Conservation (phyloP, 345 rosid species). For the Microcos paniculata region DNA sequence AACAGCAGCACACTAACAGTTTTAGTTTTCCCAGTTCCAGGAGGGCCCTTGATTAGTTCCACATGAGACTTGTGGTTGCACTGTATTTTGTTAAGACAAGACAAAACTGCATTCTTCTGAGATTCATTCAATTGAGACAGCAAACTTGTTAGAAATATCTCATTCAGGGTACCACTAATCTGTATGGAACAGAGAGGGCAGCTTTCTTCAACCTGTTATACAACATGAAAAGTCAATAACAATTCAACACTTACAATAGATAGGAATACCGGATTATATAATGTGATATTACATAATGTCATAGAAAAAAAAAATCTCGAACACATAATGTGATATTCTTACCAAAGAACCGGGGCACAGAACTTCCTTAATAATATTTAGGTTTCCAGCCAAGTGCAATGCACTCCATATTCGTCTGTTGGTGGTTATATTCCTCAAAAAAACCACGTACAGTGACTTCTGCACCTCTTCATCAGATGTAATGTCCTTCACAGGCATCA, state of each 20-base stretch:
- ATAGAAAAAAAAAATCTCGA: no score
- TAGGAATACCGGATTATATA: no score
- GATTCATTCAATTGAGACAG: conserved; percentile 28
- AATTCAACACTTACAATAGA: no score
- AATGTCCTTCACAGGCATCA: conserved; percentile 6
- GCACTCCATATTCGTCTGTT: conserved; percentile 37
- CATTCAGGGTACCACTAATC: not conserved
- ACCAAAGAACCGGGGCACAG: no score
- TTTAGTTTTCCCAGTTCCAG: conserved; percentile 60
- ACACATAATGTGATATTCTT: no score
- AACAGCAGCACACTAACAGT: conserved; percentile 29
- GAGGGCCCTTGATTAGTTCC: conserved; percentile 52
- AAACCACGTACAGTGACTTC: conserved; percentile 28
- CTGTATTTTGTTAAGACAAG: conserved; percentile 24
- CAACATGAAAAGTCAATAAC: not conserved
- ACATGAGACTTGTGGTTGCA: conserved; percentile 32
- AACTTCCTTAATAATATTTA: conserved; percentile 27
- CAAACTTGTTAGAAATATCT: not conserved
- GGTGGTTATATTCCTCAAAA: conserved; percentile 31
- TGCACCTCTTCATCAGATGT: not conserved
- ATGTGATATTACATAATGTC: no score
- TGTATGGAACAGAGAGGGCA: conserved; percentile 17
- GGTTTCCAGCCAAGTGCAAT: conserved; percentile 27
- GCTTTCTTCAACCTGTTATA: conserved; percentile 31
- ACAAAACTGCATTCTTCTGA: conserved; percentile 28